phyloP scores from a whole-genome alignment of 192 early-diverging fungal species.

The Rhizophagus prolifer region DNA sequence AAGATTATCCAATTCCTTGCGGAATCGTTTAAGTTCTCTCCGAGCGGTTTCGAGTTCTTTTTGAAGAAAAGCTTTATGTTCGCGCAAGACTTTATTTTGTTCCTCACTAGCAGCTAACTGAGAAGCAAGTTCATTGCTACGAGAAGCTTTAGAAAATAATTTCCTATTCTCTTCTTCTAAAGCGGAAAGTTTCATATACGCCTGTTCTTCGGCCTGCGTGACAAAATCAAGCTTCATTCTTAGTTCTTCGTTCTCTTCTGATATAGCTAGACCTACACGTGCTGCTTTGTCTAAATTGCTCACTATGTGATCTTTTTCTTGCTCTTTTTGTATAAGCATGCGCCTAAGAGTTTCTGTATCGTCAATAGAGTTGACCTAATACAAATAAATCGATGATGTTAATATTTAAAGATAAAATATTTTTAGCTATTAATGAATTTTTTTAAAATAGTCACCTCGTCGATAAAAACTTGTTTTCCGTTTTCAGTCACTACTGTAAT shows the following conservation, averaged over 20 bases:
- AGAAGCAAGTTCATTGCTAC: constrained; percentile 36
- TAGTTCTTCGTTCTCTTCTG: constrained; percentile 52
- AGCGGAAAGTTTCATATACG: constrained; percentile 36
- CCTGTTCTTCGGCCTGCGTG: constrained; percentile 36
- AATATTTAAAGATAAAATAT: neutral
- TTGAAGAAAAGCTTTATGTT: constrained; percentile 50
- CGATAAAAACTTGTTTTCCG: constrained; percentile 18
- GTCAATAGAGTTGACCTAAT: constrained; percentile 46
- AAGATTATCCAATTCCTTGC: constrained; percentile 55
- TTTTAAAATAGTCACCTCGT: constrained; percentile 21
- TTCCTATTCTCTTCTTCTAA: constrained; percentile 41
- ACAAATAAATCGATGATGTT: constrained; percentile 10
- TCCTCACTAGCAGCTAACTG: constrained; percentile 39
- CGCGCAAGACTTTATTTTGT: constrained; percentile 41
- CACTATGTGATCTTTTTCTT: constrained; percentile 51
- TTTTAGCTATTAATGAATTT: neutral
- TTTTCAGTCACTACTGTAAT: neutral
- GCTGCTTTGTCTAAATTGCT: constrained; percentile 58
- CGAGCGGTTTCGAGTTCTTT: constrained; percentile 51
- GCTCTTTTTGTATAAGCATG: constrained; percentile 58
- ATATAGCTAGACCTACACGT: constrained; percentile 58
- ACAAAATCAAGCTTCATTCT: constrained; percentile 39
- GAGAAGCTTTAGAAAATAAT: constrained; percentile 38
- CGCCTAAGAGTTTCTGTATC: constrained; percentile 46
- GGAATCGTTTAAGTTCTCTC: constrained; percentile 52